These are phyloP conservation scores for Extremus antarcticus DNA, from an alignment of 495 filamentous ascomycete genomes.

Conservation along the genomic window DNA sequence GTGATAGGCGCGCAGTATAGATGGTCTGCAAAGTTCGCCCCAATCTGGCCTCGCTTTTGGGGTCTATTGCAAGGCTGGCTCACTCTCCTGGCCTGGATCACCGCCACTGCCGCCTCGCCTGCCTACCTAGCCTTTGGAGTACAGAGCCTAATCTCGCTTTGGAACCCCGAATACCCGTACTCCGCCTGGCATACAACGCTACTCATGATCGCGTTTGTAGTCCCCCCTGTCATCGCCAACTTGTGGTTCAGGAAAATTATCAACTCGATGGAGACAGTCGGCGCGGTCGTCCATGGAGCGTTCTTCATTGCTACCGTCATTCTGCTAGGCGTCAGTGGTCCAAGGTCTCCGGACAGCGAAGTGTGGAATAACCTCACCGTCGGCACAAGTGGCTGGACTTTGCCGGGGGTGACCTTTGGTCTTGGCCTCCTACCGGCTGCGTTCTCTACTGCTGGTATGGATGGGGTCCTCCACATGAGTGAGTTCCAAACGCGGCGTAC, in stretches of 20 bases:
- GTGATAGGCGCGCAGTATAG: slow-evolving; percentile 15
- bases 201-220: not conserved
- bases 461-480: slow-evolving; percentile 24
- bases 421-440: slow-evolving; percentile 16
- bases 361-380: slow-evolving; percentile 1
- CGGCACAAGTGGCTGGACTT: slow-evolving; percentile 1
- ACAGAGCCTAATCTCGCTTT: slow-evolving; percentile 32
- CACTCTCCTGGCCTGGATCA: slow-evolving; percentile 5
- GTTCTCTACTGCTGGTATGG: slow-evolving; percentile 16
- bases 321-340: not conserved
- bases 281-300: not conserved
- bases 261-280: not conserved
- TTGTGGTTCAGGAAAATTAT: not conserved
- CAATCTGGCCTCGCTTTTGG: slow-evolving; percentile 14
- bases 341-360: not conserved
- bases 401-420: slow-evolving; percentile 4
- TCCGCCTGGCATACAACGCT: slow-evolving; percentile 8
- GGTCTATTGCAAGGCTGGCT: slow-evolving; percentile 18
- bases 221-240: not conserved
- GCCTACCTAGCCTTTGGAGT: slow-evolving; percentile 30
- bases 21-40: slow-evolving; percentile 18
- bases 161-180: slow-evolving; percentile 12
- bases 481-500: slow-evolving; percentile 1
- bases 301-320: not conserved
- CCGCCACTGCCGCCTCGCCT: slow-evolving; percentile 20